phyloP scores from a whole-genome alignment of 352 stramenopile genomes.

The Globisporangium echinulatum region DNA sequence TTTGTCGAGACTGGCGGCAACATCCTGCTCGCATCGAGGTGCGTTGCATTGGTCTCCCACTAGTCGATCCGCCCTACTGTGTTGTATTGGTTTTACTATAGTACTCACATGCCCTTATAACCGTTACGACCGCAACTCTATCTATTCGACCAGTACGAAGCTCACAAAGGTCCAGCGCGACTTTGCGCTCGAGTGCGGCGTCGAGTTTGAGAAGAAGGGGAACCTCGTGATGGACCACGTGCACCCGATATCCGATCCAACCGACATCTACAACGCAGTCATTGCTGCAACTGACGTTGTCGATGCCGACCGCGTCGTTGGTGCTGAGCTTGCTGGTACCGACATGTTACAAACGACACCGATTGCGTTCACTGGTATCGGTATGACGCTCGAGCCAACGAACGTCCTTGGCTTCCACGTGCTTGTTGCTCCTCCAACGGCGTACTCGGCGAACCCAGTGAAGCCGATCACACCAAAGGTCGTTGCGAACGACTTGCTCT shows the following conservation, averaged over 20 bases:
- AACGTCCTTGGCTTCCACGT: constrained; percentile 81
- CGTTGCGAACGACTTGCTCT: constrained; percentile 53
- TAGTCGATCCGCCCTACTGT: not conserved
- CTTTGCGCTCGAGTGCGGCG: constrained; percentile 82
- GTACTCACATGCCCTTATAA: not conserved
- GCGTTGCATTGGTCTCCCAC: not conserved
- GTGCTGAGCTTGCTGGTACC: constrained; percentile 27
- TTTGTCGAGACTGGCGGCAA: constrained; percentile 88
- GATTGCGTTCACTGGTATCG: constrained; percentile 76
- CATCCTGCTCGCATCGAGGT: constrained; percentile 64
- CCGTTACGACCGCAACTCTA: not conserved
- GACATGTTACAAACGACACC: constrained; percentile 37
- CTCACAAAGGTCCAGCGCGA: constrained; percentile 79
- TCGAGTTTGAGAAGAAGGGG: constrained; percentile 87
- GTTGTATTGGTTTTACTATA: not conserved
- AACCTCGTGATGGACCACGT: constrained; percentile 87
- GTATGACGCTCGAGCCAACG: constrained; percentile 71
- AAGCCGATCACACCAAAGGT: constrained; percentile 66
- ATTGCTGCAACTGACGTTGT: constrained; percentile 69
- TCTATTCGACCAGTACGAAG: constrained; percentile 28
- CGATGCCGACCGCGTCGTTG: constrained; percentile 56
- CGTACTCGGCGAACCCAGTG: constrained; percentile 77
- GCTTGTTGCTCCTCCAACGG: constrained; percentile 67
- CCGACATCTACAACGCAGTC: constrained; percentile 75
- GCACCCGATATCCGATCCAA: constrained; percentile 38